Percentiles rank a stretch among this genome's conserved stretches.
Conservation (phyloP, 257 asterid genomes). For the Salvia miltiorrhiza region DNA sequence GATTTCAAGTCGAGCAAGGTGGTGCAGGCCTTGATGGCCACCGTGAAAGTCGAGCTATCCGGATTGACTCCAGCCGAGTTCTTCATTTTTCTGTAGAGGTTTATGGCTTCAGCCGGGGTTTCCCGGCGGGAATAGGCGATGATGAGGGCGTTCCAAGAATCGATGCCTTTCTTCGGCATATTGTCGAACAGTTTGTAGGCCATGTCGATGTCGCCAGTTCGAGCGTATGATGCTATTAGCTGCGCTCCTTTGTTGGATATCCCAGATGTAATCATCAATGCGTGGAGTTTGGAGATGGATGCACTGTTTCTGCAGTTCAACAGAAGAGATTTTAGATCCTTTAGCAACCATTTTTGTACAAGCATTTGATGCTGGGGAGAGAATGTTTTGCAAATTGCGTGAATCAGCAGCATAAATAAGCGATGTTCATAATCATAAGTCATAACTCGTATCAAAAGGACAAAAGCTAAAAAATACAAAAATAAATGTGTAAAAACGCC, state of each 20-base stretch:
- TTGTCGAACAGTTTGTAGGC: constrained; percentile 65
- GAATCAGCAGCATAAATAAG: background rate
- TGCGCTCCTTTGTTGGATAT: constrained; percentile 36
- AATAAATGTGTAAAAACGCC: background rate
- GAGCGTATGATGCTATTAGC: constrained; percentile 42
- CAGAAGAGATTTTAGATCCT: constrained; percentile 37
- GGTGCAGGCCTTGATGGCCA: constrained; percentile 75
- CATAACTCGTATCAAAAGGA: too few relatives aligned
- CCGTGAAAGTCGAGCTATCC: constrained; percentile 81
- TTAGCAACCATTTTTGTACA: constrained; percentile 34
- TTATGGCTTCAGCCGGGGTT: constrained; percentile 33
- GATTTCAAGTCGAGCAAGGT: constrained; percentile 44
- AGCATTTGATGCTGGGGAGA: constrained; percentile 28
- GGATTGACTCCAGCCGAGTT: too few relatives aligned
- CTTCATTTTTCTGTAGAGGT: constrained; percentile 43
- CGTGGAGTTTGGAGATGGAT: constrained; percentile 52
- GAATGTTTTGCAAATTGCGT: background rate
- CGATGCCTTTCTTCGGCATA: constrained; percentile 45
- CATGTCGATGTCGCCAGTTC: constrained; percentile 32
- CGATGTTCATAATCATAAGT: too few relatives aligned
- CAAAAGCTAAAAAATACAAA: too few relatives aligned
- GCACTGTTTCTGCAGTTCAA: constrained; percentile 33
- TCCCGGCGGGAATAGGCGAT: constrained; percentile 44
- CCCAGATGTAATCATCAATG: constrained; percentile 52
- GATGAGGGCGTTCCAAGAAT: constrained; percentile 73